Evolutionary conservation across 2,329 filamentous ascomycete species (phyloP).

Genomic region (Cercospora brassicicola): DNA sequence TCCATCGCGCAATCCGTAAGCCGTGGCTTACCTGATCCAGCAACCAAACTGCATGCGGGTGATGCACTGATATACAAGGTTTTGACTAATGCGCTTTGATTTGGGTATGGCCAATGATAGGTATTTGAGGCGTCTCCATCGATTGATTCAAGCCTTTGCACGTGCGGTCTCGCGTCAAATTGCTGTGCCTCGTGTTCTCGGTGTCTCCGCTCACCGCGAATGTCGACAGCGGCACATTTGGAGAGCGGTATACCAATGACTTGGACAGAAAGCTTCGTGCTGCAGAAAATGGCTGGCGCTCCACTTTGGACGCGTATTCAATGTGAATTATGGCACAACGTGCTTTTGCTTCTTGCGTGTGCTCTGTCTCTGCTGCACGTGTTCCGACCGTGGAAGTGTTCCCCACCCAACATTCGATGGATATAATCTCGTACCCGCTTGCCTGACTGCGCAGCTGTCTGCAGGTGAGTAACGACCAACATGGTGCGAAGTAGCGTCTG

Average conservation of each 20-base stretch:
- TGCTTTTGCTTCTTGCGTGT: neutral
- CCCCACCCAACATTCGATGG: neutral
- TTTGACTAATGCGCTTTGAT: slow-evolving; percentile 1
- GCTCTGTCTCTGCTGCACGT: neutral
- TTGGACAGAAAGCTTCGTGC: neutral
- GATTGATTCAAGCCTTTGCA: neutral
- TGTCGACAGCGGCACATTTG: neutral
- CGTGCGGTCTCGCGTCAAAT: neutral
- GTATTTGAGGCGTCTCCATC: neutral
- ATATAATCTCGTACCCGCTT: neutral
- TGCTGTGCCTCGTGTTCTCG: neutral
- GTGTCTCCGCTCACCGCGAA: neutral
- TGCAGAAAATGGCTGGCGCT: neutral
- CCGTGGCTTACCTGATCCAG: slow-evolving; percentile 2
- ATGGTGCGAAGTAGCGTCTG: neutral
- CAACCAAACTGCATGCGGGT: neutral
- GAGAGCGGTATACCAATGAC: neutral
- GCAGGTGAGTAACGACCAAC: neutral
- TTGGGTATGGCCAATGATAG: neutral
- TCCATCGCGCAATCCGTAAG: slow-evolving; percentile 5
- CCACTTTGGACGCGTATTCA: neutral
- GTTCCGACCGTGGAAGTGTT: neutral
- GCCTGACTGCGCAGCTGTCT: neutral
- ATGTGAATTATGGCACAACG: neutral
- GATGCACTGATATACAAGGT: neutral